Conservation (phyloP, 2,329 filamentous ascomycete genomes). For the Plectosphaerella sp. region DNA sequence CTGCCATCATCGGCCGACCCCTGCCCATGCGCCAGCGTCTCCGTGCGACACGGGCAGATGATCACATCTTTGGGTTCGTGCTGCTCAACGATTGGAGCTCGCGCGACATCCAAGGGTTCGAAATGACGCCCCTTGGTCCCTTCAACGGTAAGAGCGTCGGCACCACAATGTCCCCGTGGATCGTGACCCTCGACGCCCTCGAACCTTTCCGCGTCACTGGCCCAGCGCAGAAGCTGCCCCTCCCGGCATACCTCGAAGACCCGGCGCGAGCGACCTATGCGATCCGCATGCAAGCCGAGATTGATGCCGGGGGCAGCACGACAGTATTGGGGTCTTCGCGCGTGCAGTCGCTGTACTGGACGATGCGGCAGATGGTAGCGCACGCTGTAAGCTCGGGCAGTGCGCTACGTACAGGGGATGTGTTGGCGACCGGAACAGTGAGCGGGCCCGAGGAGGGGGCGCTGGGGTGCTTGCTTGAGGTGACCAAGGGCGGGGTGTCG, state of each 20-base stretch:
- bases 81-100: constrained; percentile 60
- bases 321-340: constrained; percentile 23
- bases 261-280: constrained; percentile 27
- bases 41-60: constrained; percentile 41
- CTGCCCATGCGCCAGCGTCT: constrained; percentile 29
- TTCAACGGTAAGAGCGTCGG: constrained; percentile 58
- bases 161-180: constrained; percentile 58
- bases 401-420: constrained; percentile 31
- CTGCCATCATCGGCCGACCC: constrained; percentile 37
- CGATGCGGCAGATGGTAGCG: constrained; percentile 28
- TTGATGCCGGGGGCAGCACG: constrained; percentile 14
- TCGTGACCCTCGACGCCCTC: constrained; percentile 57
- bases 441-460: constrained; percentile 25
- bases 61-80: constrained; percentile 60
- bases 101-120: constrained; percentile 57
- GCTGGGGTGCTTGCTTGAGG: constrained; percentile 35
- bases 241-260: constrained; percentile 27
- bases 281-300: constrained; percentile 22
- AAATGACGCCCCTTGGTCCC: constrained; percentile 58
- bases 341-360: constrained; percentile 31
- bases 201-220: constrained; percentile 48
- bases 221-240: constrained; percentile 13
- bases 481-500: constrained; percentile 28
- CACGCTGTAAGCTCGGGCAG: constrained; percentile 31
- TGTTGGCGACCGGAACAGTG: constrained; percentile 37